Base-by-base conservation (phyloP, 2,329 filamentous ascomycete genomes). In the Ascochyta clinopodiicola region DNA sequence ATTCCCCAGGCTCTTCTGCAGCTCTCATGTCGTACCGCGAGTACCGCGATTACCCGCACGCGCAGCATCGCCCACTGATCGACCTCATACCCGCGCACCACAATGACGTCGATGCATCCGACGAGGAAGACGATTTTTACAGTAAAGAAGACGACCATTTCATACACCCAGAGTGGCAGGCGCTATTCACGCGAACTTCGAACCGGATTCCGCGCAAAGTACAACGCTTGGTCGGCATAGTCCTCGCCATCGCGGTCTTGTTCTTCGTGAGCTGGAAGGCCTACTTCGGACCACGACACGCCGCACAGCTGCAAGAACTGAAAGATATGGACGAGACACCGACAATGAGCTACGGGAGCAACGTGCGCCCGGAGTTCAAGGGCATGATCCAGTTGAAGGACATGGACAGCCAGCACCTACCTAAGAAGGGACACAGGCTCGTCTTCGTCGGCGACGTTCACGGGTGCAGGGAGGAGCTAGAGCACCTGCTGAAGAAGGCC, bases 361-460 rank as follows among this genome's bases (percentile, higher is more conserved):
- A 84, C 60, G 69, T 77, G 46, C 61, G 77, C 49, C 81, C 81
- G 12, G 69, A 70, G 7, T 82, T 84, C 57, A 75, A 78, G 42
- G 78, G 78, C 56, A 75, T 86, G 65, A 75, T 81, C 10, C 79
- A 81, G 39, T 66, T 87, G 44, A 76, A 77, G 62, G 76, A 77
- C 13, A 64, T 88, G 60, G 79, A 84, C 61, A 63, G 76, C 24
- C 62, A 71, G 4, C 69, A 82, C 44, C 59, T 85, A 12, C 83
- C 83, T 10, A 62, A 69, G 36, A 67, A 69, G 34, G 71, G 76
- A 27, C 85, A 83, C 49, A 81, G 92, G 17, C 79, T 99, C 22
- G 80, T 98, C 31, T 81, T 98, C 57, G 81, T 98, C 31, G 94
- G 95, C 50, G 95, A 99, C 77, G 91, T 98, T 13, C 94, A 98